Conservation (phyloP, 176 grass and related monocot genomes). For the Oryza glumipatula region DNA sequence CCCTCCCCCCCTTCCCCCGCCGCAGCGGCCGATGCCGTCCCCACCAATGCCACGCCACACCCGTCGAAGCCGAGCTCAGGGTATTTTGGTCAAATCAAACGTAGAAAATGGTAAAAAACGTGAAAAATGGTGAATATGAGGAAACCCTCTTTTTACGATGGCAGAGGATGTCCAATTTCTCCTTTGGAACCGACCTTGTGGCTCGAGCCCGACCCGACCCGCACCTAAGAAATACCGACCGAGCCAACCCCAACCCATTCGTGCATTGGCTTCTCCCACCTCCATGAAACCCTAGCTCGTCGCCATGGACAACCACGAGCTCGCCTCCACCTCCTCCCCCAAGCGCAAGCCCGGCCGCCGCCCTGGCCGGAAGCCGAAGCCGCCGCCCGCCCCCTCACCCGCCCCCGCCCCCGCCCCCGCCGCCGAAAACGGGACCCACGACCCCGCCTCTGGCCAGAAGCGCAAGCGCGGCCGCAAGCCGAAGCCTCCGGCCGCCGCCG, state of each 20-base stretch:
- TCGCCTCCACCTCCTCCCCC: constrained; percentile 20
- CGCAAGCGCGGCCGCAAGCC: constrained; percentile 59
- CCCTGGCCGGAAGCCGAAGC: constrained; percentile 27
- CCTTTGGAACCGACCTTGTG: background rate
- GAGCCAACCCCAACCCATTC: background rate
- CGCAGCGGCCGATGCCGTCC: no score
- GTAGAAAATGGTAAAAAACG: no score
- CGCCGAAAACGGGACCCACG: constrained; percentile 7
- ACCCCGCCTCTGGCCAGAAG: constrained; percentile 28
- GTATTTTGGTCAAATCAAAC: no score
- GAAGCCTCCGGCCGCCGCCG: constrained; percentile 12
- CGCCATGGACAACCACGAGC: constrained; percentile 50
- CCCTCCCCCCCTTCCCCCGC: no score
- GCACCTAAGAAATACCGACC: background rate
- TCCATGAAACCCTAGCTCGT: constrained; percentile 55
- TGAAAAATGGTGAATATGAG: no score
- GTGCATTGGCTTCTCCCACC: background rate
- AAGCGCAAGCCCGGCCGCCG: constrained; percentile 56
- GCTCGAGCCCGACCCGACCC: constrained; percentile 1
- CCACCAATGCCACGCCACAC: no score
- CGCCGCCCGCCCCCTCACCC: background rate
- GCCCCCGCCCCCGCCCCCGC: background rate
- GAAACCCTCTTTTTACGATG: no score
- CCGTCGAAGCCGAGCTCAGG: no score
- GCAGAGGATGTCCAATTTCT: no score